phyloP scores from a whole-genome alignment of 176 grass and related monocot species.

The Triticum aestivum region DNA sequence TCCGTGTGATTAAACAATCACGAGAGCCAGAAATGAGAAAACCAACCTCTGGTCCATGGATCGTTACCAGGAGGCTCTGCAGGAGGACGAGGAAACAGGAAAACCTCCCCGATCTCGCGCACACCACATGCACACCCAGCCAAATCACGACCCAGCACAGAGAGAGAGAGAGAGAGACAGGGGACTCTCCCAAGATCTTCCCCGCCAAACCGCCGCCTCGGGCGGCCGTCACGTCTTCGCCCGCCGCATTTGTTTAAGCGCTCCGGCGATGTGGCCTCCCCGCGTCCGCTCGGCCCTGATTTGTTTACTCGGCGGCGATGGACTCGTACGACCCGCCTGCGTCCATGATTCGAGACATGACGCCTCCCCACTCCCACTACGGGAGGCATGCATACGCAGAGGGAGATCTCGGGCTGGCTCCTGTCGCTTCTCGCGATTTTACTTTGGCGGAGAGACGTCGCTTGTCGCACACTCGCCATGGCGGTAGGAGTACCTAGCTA shows the following conservation, averaged over 20 bases:
- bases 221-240: neutral
- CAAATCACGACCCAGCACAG: neutral
- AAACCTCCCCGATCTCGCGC: neutral
- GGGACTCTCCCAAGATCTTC: neutral
- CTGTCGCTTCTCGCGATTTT: neutral
- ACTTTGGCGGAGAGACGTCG: neutral
- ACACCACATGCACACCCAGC: neutral
- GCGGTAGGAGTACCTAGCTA: neutral
- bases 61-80: neutral
- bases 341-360: slow-evolving; percentile 44
- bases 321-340: neutral
- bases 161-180: neutral
- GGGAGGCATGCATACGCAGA: neutral
- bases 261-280: slow-evolving; percentile 25
- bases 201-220: neutral
- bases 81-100: slow-evolving; percentile 7
- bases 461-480: neutral
- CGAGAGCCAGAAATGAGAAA: neutral
- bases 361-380: neutral
- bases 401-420: neutral
- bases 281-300: neutral
- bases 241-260: slow-evolving; percentile 18
- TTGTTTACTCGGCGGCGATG: neutral
- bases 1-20: neutral
- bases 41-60: neutral